Conservation (phyloP, 1,139 yeast species). For the Martiniozyma asiatica region DNA sequence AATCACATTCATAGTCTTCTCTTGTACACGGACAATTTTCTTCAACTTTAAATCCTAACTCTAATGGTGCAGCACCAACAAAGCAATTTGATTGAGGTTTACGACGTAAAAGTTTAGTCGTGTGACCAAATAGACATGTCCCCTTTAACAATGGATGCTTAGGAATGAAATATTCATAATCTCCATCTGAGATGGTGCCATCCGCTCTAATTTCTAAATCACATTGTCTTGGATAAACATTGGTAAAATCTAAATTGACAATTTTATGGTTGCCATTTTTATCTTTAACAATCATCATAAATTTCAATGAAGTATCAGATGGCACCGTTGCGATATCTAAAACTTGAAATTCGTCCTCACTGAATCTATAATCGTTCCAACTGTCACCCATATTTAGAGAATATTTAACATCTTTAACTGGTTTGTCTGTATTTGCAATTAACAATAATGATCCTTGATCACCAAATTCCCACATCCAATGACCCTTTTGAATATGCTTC, state of each 20-base stretch:
- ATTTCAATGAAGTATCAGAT: slow-evolving; percentile 72
- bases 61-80: slow-evolving; percentile 65
- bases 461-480: slow-evolving; percentile 89
- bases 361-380: slow-evolving; percentile 59
- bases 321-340: slow-evolving; percentile 84
- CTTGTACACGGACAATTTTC: slow-evolving; percentile 78
- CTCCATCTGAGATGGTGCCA: slow-evolving; percentile 38
- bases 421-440: slow-evolving; percentile 45
- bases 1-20: slow-evolving; percentile 89
- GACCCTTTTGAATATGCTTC: slow-evolving; percentile 66
- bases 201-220: slow-evolving; percentile 48
- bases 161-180: slow-evolving; percentile 79
- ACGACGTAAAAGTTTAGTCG: slow-evolving; percentile 65
- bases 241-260: slow-evolving; percentile 58
- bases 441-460: slow-evolving; percentile 86
- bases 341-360: slow-evolving; percentile 43
- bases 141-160: slow-evolving; percentile 49
- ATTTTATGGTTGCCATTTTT: slow-evolving; percentile 27
- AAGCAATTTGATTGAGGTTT: slow-evolving; percentile 56
- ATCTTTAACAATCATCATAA: slow-evolving; percentile 40
- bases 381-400: slow-evolving; percentile 71
- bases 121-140: slow-evolving; percentile 83
- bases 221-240: slow-evolving; percentile 59
- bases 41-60: slow-evolving; percentile 44
- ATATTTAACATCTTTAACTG: slow-evolving; percentile 48